Base-by-base conservation (phyloP, 768 basidiomycete species). In the Mycena vitilis region DNA sequence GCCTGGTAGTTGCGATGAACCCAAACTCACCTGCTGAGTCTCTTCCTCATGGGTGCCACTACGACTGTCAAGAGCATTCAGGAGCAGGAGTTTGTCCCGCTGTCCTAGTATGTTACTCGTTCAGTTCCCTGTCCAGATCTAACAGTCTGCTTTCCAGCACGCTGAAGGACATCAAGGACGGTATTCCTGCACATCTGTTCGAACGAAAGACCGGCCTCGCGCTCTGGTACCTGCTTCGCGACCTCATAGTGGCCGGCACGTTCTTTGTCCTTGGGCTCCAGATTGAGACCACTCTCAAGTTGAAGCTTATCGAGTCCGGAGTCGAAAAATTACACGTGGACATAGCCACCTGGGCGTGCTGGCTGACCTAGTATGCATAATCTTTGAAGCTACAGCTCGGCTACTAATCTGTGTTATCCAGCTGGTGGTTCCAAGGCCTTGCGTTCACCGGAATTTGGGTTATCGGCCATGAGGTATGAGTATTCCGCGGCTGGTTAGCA, bases 351-450 rank as follows among this genome's bases (percentile, higher is more conserved):
- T 56, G 54, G 54, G 54, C 37, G 16, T 56, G 54, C 37, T 56
- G 54, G 54, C 40, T 56, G 38, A 40, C 22, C 36, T 56, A 56
- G 54, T 56, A 40, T 38, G 18, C 7, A 40, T 22, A 54, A 36
- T 40, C 37, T 20, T 40, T 18, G 1, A 8, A 2, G 10, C 6
- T 11, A 37, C 16, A 6, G 11, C 20, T 15, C 22, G 20, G n/a
- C 20, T 56, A 5, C 54, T 15, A 11, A 53, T 13, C 16, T 6
- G 7, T 34, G 30, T 8, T 8, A 7, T 10, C 18, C 38, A 56
- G 54, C 40, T 56, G 54, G 54, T 56, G 54, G 54, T 56, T 56
- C n/a, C 54, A 56, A 23, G 54, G 54, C n/a, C 54, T 56, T 6
- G 54, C 54, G 0, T 56, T 56, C 34, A 56, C 54, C 11, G 54